A percentile compares a stretch with the other conserved stretches of the same genome.
Evolutionary conservation across 2,329 filamentous ascomycete genomes (phyloP).

Genomic region (Fusarium concolor): DNA sequence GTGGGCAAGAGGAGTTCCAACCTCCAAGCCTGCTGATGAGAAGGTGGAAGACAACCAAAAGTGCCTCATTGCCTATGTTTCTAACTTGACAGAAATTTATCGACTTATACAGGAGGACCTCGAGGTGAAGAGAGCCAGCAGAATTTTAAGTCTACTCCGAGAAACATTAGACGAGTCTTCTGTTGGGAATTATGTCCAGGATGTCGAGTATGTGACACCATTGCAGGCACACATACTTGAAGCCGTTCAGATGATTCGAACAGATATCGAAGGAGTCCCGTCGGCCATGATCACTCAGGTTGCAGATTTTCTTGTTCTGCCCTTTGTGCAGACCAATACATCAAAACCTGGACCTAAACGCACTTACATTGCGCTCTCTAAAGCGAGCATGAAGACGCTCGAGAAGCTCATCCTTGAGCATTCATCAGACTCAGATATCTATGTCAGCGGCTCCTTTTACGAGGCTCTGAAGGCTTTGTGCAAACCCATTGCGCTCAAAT

Average conservation of each 20-base stretch:
- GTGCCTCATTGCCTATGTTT: conserved; percentile 86
- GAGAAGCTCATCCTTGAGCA: conserved; percentile 70
- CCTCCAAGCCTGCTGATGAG: conserved; percentile 50
- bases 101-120: conserved; percentile 75
- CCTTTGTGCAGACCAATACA: conserved; percentile 64
- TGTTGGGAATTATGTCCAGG: conserved; percentile 74
- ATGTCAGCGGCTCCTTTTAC: conserved; percentile 73
- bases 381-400: conserved; percentile 79
- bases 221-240: conserved; percentile 78
- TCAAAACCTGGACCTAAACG: conserved; percentile 63
- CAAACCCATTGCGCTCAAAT: conserved; percentile 81
- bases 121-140: conserved; percentile 69
- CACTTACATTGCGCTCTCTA: conserved; percentile 91
- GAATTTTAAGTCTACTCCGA: conserved; percentile 78
- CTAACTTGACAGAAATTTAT: conserved; percentile 81
- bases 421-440: conserved; percentile 73
- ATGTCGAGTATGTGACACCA: conserved; percentile 78
- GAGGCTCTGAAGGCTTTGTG: conserved; percentile 74
- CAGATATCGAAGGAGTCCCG: conserved; percentile 72
- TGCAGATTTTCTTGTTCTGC: conserved; percentile 76
- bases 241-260: conserved; percentile 74
- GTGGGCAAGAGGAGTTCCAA: conserved; percentile 75
- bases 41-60: conserved; percentile 77
- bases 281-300: conserved; percentile 76
- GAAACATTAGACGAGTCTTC: conserved; percentile 78